Evolutionary conservation across 345 rosid species (phyloP).

Genomic region (Moricandia moricandioides): DNA sequence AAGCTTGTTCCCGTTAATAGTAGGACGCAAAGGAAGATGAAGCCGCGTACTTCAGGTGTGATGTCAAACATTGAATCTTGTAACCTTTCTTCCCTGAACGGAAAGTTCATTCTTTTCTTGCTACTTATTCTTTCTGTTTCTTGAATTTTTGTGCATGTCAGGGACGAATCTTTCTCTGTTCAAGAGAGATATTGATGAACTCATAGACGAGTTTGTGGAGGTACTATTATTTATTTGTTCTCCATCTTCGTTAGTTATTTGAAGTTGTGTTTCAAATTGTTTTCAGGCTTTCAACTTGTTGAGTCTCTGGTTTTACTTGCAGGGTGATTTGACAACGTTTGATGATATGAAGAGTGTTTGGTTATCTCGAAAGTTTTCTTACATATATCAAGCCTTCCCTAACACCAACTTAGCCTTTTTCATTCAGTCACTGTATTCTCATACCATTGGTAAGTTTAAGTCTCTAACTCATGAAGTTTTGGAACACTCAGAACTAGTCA

Average conservation of each 20-base stretch:
- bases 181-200: constrained; percentile 65
- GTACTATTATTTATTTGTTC: constrained; percentile 13
- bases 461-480: not conserved
- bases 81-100: not conserved
- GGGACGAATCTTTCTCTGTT: constrained; percentile 48
- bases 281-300: not conserved
- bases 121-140: not conserved
- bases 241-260: not conserved
- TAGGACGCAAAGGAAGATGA: not conserved
- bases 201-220: constrained; percentile 51
- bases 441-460: constrained; percentile 44
- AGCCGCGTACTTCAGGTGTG: not conserved
- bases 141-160: not conserved
- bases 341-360: constrained; percentile 66
- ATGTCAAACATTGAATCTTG: not conserved
- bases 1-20: not conserved
- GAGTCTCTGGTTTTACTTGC: constrained; percentile 6
- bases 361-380: constrained; percentile 57
- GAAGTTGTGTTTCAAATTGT: not conserved
- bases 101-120: not conserved
- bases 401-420: constrained; percentile 48
- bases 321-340: constrained; percentile 47
- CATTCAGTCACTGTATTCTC: constrained; percentile 71
- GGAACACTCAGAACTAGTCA: not conserved
- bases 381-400: constrained; percentile 57